phyloP scores from a whole-genome alignment of 1,284 basidiomycete genomes.

The Cryptococcus jaspeensis region DNA sequence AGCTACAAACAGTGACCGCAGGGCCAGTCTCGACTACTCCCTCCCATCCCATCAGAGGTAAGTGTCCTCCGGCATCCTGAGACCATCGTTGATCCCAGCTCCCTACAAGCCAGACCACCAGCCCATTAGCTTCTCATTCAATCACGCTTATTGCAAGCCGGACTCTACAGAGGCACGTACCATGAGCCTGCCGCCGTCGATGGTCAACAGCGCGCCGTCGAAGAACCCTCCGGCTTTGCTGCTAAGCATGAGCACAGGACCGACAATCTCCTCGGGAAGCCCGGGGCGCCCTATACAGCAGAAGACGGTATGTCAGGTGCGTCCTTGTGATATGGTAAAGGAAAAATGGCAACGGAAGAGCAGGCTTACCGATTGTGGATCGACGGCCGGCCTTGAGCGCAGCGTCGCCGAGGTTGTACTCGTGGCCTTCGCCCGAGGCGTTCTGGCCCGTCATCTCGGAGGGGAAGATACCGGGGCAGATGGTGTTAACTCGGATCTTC shows the following conservation, averaged over 20 bases:
- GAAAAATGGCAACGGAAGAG: neutral
- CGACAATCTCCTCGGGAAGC: slow-evolving; percentile 46
- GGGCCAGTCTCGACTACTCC: too few relatives aligned
- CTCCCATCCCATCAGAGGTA: slow-evolving; percentile 13
- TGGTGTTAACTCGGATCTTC: slow-evolving; percentile 45
- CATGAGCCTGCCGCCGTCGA: slow-evolving; percentile 48
- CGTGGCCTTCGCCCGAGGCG: slow-evolving; percentile 12
- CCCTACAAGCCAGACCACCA: slow-evolving; percentile 5
- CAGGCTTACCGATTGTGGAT: slow-evolving; percentile 34
- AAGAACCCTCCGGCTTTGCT: slow-evolving; percentile 44
- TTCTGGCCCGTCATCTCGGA: slow-evolving; percentile 41
- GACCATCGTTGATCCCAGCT: slow-evolving; percentile 37
- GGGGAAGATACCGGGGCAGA: slow-evolving; percentile 41
- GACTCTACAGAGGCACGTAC: slow-evolving; percentile 18
- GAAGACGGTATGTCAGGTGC: neutral
- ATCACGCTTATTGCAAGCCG: neutral
- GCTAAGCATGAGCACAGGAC: slow-evolving; percentile 43
- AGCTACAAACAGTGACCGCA: too few relatives aligned
- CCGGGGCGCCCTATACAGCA: slow-evolving; percentile 38
- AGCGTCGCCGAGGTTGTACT: slow-evolving; percentile 23
- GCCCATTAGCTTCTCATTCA: neutral
- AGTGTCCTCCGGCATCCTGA: slow-evolving; percentile 31
- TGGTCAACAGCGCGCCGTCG: slow-evolving; percentile 41
- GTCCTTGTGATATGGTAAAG: neutral
- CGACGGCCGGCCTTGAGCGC: slow-evolving; percentile 30